A percentile compares a stretch with the other conserved stretches of the same genome.
Evolutionary conservation across 768 basidiomycete genomes (phyloP).

Genomic region (Imleria badia): DNA sequence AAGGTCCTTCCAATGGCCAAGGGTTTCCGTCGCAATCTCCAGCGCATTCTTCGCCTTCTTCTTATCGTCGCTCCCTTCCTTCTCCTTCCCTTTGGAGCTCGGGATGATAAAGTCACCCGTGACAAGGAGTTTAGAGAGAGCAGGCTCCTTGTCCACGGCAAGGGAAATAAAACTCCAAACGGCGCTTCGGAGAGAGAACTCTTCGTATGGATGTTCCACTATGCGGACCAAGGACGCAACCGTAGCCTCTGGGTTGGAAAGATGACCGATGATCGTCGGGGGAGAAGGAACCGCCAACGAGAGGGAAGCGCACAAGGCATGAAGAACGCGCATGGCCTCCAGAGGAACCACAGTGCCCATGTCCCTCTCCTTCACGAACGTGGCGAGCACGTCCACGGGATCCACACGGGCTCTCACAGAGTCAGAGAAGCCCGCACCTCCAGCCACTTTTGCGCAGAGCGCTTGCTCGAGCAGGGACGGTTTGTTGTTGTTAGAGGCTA

Average conservation of each 20-base stretch:
- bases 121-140: slow-evolving; percentile 76
- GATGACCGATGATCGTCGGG: slow-evolving; percentile 74
- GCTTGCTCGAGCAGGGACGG: slow-evolving; percentile 75
- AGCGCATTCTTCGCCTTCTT: slow-evolving; percentile 56
- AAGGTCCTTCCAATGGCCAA: slow-evolving; percentile 68
- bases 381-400: slow-evolving; percentile 72
- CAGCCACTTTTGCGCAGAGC: slow-evolving; percentile 61
- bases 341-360: slow-evolving; percentile 60
- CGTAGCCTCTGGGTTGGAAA: slow-evolving; percentile 73
- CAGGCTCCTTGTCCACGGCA: slow-evolving; percentile 84
- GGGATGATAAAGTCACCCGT: slow-evolving; percentile 66
- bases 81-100: slow-evolving; percentile 39
- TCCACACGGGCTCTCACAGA: slow-evolving; percentile 52
- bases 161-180: slow-evolving; percentile 85
- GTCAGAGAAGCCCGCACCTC: slow-evolving; percentile 45
- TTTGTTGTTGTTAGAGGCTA: slow-evolving; percentile 40
- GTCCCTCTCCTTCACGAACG: slow-evolving; percentile 64
- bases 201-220: slow-evolving; percentile 77
- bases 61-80: slow-evolving; percentile 25
- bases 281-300: slow-evolving; percentile 59
- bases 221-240: slow-evolving; percentile 68
- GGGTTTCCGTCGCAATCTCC: slow-evolving; percentile 61
- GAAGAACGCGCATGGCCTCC: slow-evolving; percentile 66
- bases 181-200: slow-evolving; percentile 64
- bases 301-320: slow-evolving; percentile 64